These are phyloP conservation scores for Raphanus sativus DNA, from an alignment of 345 rosid genomes.

Conservation along the genomic window DNA sequence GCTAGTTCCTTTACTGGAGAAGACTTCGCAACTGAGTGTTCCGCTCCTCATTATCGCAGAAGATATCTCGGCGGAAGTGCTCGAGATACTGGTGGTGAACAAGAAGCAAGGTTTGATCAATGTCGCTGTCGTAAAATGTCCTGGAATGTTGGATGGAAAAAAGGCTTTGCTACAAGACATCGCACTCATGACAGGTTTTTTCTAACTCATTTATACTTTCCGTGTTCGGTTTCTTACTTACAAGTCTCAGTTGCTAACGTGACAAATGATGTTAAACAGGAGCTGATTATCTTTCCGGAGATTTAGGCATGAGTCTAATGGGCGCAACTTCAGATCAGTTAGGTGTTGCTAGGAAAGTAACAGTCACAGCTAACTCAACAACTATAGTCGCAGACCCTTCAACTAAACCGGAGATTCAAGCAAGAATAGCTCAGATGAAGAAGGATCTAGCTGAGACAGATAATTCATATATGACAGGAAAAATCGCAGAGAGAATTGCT, in stretches of 20 bases:
- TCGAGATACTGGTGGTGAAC: constrained; percentile 71
- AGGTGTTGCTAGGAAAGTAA: constrained; percentile 73
- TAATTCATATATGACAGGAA: constrained; percentile 53
- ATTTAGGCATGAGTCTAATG: constrained; percentile 58
- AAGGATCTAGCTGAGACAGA: constrained; percentile 84
- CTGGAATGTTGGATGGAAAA: constrained; percentile 71
- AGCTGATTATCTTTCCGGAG: constrained; percentile 83
- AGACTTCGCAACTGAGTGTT: constrained; percentile 69
- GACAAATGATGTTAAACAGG: constrained; percentile 43
- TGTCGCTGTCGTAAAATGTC: constrained; percentile 84
- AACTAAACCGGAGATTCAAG: constrained; percentile 86
- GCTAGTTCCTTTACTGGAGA: constrained; percentile 70
- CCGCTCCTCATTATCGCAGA: constrained; percentile 80
- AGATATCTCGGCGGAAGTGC: constrained; percentile 65
- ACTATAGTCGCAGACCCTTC: constrained; percentile 80
- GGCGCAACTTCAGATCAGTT: constrained; percentile 91
- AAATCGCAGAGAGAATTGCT: constrained; percentile 83
- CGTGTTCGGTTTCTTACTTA: background rate
- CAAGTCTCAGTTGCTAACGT: constrained; percentile 11
- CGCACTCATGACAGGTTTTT: constrained; percentile 79
- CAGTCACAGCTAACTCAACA: constrained; percentile 69
- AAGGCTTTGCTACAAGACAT: constrained; percentile 88
- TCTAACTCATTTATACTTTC: background rate
- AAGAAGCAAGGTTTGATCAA: constrained; percentile 70
- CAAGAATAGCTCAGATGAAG: constrained; percentile 84